Base-by-base conservation (phyloP, 495 filamentous ascomycete species). In the Lophiostoma macrostomum region DNA sequence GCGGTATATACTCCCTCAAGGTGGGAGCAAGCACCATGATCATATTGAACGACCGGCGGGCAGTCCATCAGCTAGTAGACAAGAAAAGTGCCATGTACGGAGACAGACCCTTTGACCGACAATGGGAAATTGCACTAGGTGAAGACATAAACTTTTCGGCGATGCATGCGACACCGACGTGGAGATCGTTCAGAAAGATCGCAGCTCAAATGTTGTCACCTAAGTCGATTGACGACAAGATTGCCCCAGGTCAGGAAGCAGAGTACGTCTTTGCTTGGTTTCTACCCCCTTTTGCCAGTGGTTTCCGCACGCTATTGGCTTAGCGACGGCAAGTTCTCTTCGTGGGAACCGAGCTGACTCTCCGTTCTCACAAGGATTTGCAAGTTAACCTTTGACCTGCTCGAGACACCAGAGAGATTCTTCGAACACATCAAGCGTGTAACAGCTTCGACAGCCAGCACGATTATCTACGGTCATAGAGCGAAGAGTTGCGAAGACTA, bases 41-140 rank as follows among this genome's bases (percentile, higher is more conserved):
- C n/a, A 56, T 64, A n/a, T 20, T 71, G 18, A 67, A 66, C 14
- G 51, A 61, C 42, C 49, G 58, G 0, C 49, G 59, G 23, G 40
- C 60, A 8, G 60, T 68, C 0, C 64, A 65, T 34, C 60, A 72
- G 19, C 36, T 70, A 0, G 20, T 72, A 14, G 50, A 60, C 30
- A 54, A 60, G 29, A 42, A 25, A 19, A 46, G 39, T 20, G 43
- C 49, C 0, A 27, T 60, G 18, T 53, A 48, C 18, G 44, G 46
- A 1, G 43, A 42, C n/a, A 19, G 53, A 20, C 13, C 35, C 23
- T 2, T 34, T n/a, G 53, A 56, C 22, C 12, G 35, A 5, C 23
- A 56, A 1, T 19, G 3, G 19, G 27, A 43, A 10, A 14, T 44
- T 20, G 43, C 34, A 5, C n/a, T 47, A 1, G 23, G 29, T 4